Conservation (phyloP, 192 early-diverging fungal species). For the Lunasporangiospora selenospora region DNA sequence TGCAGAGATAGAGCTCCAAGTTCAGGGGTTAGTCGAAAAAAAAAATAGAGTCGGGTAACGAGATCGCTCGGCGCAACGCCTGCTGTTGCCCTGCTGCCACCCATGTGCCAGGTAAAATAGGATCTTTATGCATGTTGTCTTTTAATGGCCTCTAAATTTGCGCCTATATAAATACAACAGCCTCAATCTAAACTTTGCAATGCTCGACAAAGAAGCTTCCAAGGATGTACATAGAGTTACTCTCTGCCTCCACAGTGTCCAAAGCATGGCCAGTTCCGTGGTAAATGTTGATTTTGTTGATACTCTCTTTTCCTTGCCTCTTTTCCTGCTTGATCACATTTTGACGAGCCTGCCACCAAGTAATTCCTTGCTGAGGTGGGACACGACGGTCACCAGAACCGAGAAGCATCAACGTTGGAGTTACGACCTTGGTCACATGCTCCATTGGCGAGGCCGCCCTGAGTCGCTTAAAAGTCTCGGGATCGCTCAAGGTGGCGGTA, state of each 20-base stretch:
- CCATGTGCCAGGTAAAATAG: too few species aligned
- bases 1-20: too few species aligned
- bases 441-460: conserved; percentile 65
- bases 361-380: conserved; percentile 68
- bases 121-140: too few species aligned
- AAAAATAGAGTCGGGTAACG: too few species aligned
- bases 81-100: too few species aligned
- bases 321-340: conserved; percentile 48
- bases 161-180: too few species aligned
- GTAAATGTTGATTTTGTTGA: conserved; percentile 60
- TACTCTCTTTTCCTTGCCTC: conserved; percentile 8
- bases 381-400: conserved; percentile 76
- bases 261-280: conserved; percentile 65
- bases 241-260: conserved; percentile 66
- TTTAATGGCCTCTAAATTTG: too few species aligned
- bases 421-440: conserved; percentile 58
- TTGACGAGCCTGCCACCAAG: conserved; percentile 49
- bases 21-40: too few species aligned
- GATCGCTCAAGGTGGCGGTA: conserved; percentile 58
- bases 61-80: too few species aligned
- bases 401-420: conserved; percentile 71
- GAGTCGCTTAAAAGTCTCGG: conserved; percentile 62
- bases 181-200: too few species aligned
- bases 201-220: conserved; percentile 36
- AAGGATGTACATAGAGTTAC: conserved; percentile 42